Evolutionary conservation across 2,329 filamentous ascomycete species (phyloP).

Genomic region (Trichoderma brevicompactum): DNA sequence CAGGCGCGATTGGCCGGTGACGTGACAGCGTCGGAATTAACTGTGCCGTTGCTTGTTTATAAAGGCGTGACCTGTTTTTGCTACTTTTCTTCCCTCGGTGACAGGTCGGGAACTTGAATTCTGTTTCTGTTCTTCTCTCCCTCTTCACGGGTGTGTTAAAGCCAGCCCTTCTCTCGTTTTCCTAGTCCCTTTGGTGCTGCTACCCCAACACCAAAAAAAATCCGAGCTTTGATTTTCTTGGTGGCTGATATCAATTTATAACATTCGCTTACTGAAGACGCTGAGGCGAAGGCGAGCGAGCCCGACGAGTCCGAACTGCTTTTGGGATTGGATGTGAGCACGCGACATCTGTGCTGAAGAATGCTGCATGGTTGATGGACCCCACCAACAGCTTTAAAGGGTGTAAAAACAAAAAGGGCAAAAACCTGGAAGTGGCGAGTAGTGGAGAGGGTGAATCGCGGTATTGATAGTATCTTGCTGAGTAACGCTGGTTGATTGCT

Average conservation of each 20-base stretch:
- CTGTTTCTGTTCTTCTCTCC: not conserved
- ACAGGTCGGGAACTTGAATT: not conserved
- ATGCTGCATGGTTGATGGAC: not conserved
- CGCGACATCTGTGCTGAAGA: constrained; percentile 15
- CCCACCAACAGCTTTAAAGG: not conserved
- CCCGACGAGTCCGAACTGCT: not conserved
- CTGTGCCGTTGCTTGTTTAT: constrained; percentile 5
- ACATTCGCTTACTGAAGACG: not conserved
- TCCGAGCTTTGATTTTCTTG: not conserved
- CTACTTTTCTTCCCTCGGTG: not conserved
- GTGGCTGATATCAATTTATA: not conserved
- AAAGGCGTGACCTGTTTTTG: constrained; percentile 1
- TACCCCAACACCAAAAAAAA: not conserved
- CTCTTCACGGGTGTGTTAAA: not conserved
- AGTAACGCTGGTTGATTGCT: not conserved
- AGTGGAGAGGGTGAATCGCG: not conserved
- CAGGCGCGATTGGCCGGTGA: constrained; percentile 18
- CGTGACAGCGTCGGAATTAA: not conserved
- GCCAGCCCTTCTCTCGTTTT: constrained; percentile 1
- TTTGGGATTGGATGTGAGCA: constrained; percentile 10
- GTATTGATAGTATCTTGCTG: too few relatives aligned
- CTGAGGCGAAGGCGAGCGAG: not conserved
- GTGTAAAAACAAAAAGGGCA: not conserved
- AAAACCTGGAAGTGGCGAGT: not conserved
- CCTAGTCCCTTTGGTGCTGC: not conserved